phyloP scores from a whole-genome alignment of 2,329 filamentous ascomycete genomes.

The Penicillium thymicola region DNA sequence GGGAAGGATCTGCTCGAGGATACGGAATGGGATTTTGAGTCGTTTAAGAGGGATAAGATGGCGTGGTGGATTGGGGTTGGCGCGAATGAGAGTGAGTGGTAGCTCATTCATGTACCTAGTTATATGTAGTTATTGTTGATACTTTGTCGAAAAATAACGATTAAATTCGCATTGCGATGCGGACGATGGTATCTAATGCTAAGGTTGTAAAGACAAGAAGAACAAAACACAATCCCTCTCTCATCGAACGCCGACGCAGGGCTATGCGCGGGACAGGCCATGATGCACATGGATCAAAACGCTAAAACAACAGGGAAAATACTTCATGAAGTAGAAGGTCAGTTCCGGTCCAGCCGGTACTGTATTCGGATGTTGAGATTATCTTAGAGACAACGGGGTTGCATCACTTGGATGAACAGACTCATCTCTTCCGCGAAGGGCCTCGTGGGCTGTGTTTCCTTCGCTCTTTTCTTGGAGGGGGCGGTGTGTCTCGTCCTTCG shows the following conservation, averaged over 20 bases:
- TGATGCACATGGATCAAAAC: neutral
- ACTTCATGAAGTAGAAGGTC: neutral
- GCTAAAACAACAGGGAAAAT: conserved; percentile 2
- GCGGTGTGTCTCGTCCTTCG: conserved; percentile 22
- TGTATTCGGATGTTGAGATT: neutral
- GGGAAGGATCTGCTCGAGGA: conserved; percentile 57
- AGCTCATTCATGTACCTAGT: neutral
- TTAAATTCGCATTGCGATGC: conserved; percentile 1
- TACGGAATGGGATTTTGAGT: conserved; percentile 81
- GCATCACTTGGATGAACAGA: neutral
- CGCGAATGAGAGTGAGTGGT: conserved; percentile 44
- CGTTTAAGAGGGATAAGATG: conserved; percentile 76
- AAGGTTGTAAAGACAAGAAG: neutral
- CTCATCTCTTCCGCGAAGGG: neutral
- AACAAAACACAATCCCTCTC: neutral
- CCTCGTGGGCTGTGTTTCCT: conserved; percentile 5
- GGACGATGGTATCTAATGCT: conserved; percentile 26
- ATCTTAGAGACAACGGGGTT: neutral
- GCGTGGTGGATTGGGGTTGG: conserved; percentile 55
- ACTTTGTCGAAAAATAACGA: neutral
- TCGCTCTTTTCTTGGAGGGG: conserved; percentile 5
- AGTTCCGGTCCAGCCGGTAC: neutral
- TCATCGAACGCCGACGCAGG: neutral
- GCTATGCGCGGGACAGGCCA: neutral
- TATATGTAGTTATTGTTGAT: neutral